Evolutionary conservation across 352 stramenopile species (phyloP), one percentile per base, ranked within the genome.

Genomic region (Phytophthora ramorum): DNA sequence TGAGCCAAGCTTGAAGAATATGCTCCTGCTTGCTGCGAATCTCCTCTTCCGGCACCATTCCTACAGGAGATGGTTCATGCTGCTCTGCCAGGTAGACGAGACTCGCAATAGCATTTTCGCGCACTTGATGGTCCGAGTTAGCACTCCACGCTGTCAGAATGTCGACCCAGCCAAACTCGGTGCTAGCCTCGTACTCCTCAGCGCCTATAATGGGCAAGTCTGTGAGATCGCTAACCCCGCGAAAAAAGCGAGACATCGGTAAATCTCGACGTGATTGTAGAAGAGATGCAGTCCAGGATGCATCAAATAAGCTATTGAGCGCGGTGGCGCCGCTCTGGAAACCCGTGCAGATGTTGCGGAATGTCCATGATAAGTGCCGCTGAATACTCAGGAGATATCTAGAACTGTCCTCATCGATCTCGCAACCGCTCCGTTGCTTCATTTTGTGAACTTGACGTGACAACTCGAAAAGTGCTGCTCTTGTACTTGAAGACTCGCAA

Each of bases 151-250:
- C 54, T 1, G 85, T 93, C 26, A 94, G 50, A 24, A 96, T 92
- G 48, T 96, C 88, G 24, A 91, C 76, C 88, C 88, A 96, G 0
- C 88, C 88, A 44, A 91, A 83, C 58, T 94, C 78, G 10, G 80
- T 92, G 38, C 56, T 87, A 19, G 79, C 67, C 40, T 96, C 86
- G 60, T 90, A 92, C 37, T 96, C 88, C 46, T 90, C 86, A 30
- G 83, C 86, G 8, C 83, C 86, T 12, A 90, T 57, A 3, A 94
- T 76, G 3, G 86, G 86, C 16, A 94, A 66, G 53, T 91, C 86
- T 22, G 75, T 89, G 34, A 94, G 47, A 53, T 94, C 86, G 34
- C 72, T 69, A 14, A 79, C 52, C 2, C 58, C 68, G 7, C 63
- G 71, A 61, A 94, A 92, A 10, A 89, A 82, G 20, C 63, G 66